These are phyloP conservation scores for Phaseolus coccineus DNA, from an alignment of 331 rosid genomes.

Conservation along the genomic window DNA sequence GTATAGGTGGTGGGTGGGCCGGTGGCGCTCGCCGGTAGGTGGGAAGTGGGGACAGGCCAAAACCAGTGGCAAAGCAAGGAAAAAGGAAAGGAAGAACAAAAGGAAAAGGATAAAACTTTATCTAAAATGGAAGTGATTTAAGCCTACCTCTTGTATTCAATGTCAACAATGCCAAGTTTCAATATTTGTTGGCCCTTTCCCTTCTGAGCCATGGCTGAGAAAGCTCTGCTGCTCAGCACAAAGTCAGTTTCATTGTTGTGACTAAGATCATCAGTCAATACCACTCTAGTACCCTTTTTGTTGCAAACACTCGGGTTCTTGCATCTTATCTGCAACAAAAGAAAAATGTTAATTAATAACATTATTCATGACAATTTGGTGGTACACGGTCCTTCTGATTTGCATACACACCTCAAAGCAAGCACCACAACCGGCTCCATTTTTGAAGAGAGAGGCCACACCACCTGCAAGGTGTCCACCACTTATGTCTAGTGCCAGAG, in stretches of 20 bases:
- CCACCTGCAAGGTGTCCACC: conserved; percentile 74
- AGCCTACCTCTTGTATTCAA: conserved; percentile 79
- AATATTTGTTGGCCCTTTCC: conserved; percentile 52
- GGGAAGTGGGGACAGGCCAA: conserved; percentile 33
- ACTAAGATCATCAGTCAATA: conserved; percentile 82
- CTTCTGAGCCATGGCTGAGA: conserved; percentile 69
- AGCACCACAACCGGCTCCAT: conserved; percentile 91
- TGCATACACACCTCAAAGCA: conserved; percentile 72
- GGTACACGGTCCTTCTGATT: too few species aligned
- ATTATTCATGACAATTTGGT: background rate
- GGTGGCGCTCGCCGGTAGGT: conserved; percentile 36
- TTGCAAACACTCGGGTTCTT: conserved; percentile 60
- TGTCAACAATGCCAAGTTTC: conserved; percentile 71
- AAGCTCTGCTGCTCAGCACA: conserved; percentile 79
- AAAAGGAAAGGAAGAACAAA: background rate
- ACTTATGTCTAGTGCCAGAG: conserved; percentile 59
- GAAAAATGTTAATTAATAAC: background rate
- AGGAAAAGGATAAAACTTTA: conserved; percentile 3
- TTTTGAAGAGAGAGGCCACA: conserved; percentile 66
- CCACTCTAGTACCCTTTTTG: conserved; percentile 65
- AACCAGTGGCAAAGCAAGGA: conserved; percentile 13
- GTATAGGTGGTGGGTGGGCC: conserved; percentile 41
- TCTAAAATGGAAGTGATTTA: conserved; percentile 22
- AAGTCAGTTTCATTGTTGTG: conserved; percentile 65
- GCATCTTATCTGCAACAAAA: conserved; percentile 73